phyloP scores from a whole-genome alignment of 2,329 filamentous ascomycete species.

The Hymenoscyphus albidus region DNA sequence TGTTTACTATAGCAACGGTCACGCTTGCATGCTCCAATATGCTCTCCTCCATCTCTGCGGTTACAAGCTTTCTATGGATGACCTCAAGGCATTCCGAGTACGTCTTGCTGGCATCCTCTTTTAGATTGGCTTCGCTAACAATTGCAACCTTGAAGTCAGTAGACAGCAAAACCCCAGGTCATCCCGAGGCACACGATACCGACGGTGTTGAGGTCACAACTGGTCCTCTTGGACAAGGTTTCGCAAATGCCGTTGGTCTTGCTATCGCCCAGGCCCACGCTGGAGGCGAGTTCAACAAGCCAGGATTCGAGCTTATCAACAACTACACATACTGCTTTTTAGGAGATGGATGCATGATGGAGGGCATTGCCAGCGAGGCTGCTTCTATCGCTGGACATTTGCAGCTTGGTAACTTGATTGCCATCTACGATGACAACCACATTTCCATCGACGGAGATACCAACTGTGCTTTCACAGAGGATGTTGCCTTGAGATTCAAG shows the following conservation, averaged over 20 bases:
- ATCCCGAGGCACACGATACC: constrained; percentile 95
- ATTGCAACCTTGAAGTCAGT: constrained; percentile 38
- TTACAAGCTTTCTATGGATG: constrained; percentile 80
- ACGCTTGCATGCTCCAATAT: constrained; percentile 99
- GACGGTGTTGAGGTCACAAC: constrained; percentile 97
- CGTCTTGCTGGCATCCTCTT: constrained; percentile 36
- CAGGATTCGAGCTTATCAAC: constrained; percentile 83
- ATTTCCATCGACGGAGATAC: constrained; percentile 95
- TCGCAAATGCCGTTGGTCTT: constrained; percentile 95
- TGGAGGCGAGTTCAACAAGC: constrained; percentile 92
- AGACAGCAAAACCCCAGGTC: constrained; percentile 82
- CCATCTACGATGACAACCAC: constrained; percentile 97
- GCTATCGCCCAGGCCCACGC: constrained; percentile 95
- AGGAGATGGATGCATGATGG: constrained; percentile 97
- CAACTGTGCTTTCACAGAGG: constrained; percentile 94
- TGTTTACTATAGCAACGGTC: constrained; percentile 70
- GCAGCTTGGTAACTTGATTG: constrained; percentile 96
- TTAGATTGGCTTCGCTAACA: constrained; percentile 7
- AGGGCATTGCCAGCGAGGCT: constrained; percentile 93
- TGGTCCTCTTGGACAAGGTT: constrained; percentile 94
- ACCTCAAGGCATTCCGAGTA: constrained; percentile 95
- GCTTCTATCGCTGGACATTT: constrained; percentile 90
- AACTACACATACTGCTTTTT: constrained; percentile 98
- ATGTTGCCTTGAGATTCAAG: constrained; percentile 92
- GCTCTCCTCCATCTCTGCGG: constrained; percentile 95